Evolutionary conservation across 164 flowering plant species (phyloP), one percentile per base, ranked within the genome.

Genomic region (Aristolochia contorta): DNA sequence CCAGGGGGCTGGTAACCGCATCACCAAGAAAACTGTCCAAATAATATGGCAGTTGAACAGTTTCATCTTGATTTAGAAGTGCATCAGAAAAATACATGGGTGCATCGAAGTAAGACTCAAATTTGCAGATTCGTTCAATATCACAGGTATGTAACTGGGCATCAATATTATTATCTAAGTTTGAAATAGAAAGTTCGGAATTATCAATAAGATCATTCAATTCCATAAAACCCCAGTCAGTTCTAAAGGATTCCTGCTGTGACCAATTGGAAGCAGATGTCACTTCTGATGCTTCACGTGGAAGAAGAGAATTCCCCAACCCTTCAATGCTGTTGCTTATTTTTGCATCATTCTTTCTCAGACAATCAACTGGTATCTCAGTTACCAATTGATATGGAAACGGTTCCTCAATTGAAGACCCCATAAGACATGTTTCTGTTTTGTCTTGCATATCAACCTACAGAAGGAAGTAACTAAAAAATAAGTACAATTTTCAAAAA

Each of bases 71-170:
- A 15, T 43, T 27, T 14, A 50, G 25, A 33, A 33, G 48, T 37
- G 47, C 56, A 48, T 81, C 85, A 16, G 46, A 66, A 32, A 81
- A 58, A 69, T 77, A 77, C 81, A 75, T 33, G 48, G 68, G 65
- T 20, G 89, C 83, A 77, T 88, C 98, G 54, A 79, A 70, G 69
- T 21, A 93, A 59, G 72, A 33, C 20, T 93, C 92, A 58, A 74
- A 27, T 46, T 72, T 88, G 54, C 69, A 56, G 47, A 85, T 66
- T 20, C 76, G 78, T 75, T 72, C 79, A 13, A 69, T 45, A n/a
- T 72, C 78, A 27, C 24, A 14, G 22, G 14, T 14, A 18, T 64
- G 73, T 61, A 74, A 62, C 53, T 27, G 0, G 5, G 56, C 65
- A 27, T 63, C 67, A 12, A n/a, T 48, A 43, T 68, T 57, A 20